Conservation (phyloP, 345 rosid genomes). For the Bruguiera parviflora region DNA sequence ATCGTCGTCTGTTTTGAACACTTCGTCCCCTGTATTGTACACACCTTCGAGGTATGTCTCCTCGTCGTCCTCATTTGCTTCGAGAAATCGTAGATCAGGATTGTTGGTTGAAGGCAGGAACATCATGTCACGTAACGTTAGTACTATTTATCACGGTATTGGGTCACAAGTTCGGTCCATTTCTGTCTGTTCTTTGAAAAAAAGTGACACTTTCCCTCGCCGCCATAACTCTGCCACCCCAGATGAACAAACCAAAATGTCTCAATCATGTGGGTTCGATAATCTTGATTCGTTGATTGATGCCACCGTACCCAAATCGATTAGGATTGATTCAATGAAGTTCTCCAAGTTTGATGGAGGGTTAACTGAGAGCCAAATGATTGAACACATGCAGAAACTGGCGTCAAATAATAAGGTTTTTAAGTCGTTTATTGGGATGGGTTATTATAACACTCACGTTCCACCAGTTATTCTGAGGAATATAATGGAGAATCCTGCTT, state of each 20-base stretch:
- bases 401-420: conserved; percentile 81
- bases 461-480: conserved; percentile 95
- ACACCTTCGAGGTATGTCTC: conserved; percentile 71
- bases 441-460: conserved; percentile 79
- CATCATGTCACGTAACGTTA: conserved; percentile 15
- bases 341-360: conserved; percentile 86
- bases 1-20: conserved; percentile 15
- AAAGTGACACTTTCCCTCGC: conserved; percentile 81
- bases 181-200: conserved; percentile 67
- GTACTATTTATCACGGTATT: conserved; percentile 20
- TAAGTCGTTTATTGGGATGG: conserved; percentile 93
- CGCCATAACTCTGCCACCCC: conserved; percentile 95
- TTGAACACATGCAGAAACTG: conserved; percentile 63
- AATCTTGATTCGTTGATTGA: conserved; percentile 65
- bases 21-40: conserved; percentile 38
- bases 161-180: conserved; percentile 59
- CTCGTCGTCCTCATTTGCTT: conserved; percentile 57
- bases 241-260: conserved; percentile 79
- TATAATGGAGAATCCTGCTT: conserved; percentile 94
- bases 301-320: conserved; percentile 97
- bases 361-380: conserved; percentile 85
- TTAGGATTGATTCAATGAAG: conserved; percentile 76
- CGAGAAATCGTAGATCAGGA: conserved; percentile 32
- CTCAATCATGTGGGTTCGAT: conserved; percentile 64
- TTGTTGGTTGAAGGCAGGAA: conserved; percentile 22